These are phyloP conservation scores for Anthracocystis walkeri DNA, from an alignment of 1,284 basidiomycete species.

Conservation along the genomic window DNA sequence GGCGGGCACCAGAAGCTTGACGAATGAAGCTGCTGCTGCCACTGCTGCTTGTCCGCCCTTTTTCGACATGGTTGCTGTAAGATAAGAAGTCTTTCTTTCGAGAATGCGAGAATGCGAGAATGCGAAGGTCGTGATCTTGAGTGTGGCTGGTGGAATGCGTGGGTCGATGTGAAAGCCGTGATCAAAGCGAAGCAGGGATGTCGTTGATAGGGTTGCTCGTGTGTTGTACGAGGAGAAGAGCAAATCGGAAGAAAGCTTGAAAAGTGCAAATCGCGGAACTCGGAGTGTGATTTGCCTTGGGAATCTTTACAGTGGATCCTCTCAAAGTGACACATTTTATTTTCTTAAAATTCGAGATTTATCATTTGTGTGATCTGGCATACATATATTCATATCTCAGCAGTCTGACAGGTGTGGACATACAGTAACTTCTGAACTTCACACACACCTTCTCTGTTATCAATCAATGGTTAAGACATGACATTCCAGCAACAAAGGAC, in stretches of 20 bases:
- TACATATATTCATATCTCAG: no score
- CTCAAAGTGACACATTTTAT: no score
- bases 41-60: constrained; percentile 59
- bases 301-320: no score
- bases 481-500: no score
- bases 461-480: no score
- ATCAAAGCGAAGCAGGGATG: neutral
- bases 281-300: no score
- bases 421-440: no score
- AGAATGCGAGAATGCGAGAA: neutral
- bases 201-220: neutral
- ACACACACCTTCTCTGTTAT: no score
- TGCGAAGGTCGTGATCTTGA: neutral
- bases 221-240: neutral
- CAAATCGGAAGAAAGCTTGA: constrained; percentile 25
- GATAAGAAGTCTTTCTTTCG: neutral
- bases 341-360: no score
- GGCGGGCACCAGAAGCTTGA: constrained; percentile 84
- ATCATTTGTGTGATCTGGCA: no score
- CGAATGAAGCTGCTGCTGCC: constrained; percentile 52
- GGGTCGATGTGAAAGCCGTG: no score
- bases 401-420: no score
- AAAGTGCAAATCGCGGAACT: constrained; percentile 27
- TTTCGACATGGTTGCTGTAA: constrained; percentile 58
- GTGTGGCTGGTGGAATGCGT: neutral